A percentile compares a stretch with the other conserved stretches of the same genome.
These are phyloP conservation scores for Handroanthus guayacan DNA, from an alignment of 257 asterid genomes.

Conservation along the genomic window DNA sequence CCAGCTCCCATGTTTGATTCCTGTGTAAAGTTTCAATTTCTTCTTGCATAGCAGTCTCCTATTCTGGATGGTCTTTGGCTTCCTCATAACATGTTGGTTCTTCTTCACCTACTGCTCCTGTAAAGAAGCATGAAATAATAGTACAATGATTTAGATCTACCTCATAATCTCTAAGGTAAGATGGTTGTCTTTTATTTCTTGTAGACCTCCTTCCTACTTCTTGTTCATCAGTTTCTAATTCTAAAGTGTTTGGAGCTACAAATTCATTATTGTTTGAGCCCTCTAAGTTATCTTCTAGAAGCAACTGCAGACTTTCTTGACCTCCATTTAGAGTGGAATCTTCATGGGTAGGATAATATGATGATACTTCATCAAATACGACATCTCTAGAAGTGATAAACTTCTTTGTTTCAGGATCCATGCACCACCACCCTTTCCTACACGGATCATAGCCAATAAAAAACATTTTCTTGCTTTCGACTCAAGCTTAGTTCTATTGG, in stretches of 20 bases:
- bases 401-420: constrained; percentile 25
- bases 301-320: background rate
- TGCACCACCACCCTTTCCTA: constrained; percentile 32
- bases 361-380: constrained; percentile 34
- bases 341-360: background rate
- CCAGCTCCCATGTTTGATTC: constrained; percentile 21
- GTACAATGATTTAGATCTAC: constrained; percentile 1
- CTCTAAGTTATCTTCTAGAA: too few relatives aligned
- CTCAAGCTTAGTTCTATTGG: constrained; percentile 34
- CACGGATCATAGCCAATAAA: background rate
- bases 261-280: too few relatives aligned
- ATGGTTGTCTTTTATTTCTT: constrained; percentile 16
- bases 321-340: background rate
- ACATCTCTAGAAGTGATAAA: constrained; percentile 28
- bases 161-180: constrained; percentile 9
- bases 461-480: constrained; percentile 20
- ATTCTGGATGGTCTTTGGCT: background rate
- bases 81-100: background rate
- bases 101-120: background rate
- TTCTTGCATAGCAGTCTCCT: constrained; percentile 19
- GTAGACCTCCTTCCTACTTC: background rate
- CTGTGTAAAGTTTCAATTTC: constrained; percentile 19
- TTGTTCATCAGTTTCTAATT: constrained; percentile 1
- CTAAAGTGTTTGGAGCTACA: too few relatives aligned
- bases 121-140: background rate